Conservation (phyloP, 2,329 filamentous ascomycete genomes). For the Chrysosporium keratinophilum region DNA sequence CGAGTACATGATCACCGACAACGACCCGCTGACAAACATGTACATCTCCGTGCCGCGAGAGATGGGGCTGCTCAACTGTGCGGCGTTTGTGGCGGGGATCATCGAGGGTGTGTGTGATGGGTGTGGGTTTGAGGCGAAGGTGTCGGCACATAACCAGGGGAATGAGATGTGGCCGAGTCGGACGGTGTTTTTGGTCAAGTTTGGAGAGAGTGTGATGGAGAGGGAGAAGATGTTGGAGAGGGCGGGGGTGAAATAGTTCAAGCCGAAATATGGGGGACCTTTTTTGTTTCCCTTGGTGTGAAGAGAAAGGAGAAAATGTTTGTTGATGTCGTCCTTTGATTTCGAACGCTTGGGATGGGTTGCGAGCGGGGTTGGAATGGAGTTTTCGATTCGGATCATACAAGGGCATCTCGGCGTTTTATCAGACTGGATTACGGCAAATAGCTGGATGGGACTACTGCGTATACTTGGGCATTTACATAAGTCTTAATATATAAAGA, state of each 20-base stretch:
- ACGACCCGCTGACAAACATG: slow-evolving; percentile 89
- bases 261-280: no score
- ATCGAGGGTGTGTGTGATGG: slow-evolving; percentile 94
- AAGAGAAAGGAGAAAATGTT: no score
- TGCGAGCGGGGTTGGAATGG: no score
- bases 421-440: no score
- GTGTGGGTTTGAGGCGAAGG: slow-evolving; percentile 75
- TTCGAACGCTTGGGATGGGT: no score
- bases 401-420: no score
- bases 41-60: slow-evolving; percentile 90
- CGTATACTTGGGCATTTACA: no score
- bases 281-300: no score
- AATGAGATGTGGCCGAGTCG: slow-evolving; percentile 88
- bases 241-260: slow-evolving; percentile 38
- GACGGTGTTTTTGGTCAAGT: slow-evolving; percentile 92
- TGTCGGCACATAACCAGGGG: slow-evolving; percentile 70
- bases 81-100: slow-evolving; percentile 87
- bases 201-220: slow-evolving; percentile 82
- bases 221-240: slow-evolving; percentile 72
- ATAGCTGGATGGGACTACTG: no score
- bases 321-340: no score
- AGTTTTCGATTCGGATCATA: no score
- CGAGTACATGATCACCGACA: slow-evolving; percentile 99
- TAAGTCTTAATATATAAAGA: no score
- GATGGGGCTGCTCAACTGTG: slow-evolving; percentile 94